Percentiles rank a stretch among this genome's conserved stretches.
phyloP scores from a whole-genome alignment of 257 asterid species.

The Solanum raphanifolium region DNA sequence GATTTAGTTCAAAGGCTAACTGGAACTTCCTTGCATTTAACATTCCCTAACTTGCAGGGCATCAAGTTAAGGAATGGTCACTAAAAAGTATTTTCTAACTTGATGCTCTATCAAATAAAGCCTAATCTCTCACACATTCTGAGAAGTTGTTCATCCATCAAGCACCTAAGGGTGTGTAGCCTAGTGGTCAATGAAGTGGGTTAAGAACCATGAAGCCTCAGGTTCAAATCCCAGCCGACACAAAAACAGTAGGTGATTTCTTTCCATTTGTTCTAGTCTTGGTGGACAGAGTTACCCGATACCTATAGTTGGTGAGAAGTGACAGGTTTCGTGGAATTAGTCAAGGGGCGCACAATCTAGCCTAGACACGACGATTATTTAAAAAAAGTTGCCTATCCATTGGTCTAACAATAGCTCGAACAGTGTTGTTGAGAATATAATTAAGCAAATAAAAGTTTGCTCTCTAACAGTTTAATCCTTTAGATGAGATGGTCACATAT shows the following conservation, averaged over 20 bases:
- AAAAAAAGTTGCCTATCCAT: not conserved
- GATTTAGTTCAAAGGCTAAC: not conserved
- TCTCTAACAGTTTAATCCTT: not conserved
- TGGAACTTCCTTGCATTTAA: not conserved
- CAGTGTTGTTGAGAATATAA: not conserved
- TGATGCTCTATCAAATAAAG: not conserved
- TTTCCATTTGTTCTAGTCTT: not conserved
- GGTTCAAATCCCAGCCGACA: not conserved
- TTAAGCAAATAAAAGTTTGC: not conserved
- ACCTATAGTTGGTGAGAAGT: not conserved
- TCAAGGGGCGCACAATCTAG: not conserved
- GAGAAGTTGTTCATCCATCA: not conserved
- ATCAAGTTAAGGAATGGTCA: not conserved
- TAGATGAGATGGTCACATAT: not conserved
- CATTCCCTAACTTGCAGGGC: not conserved
- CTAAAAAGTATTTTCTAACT: not conserved
- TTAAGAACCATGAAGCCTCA: not conserved
- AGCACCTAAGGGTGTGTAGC: not conserved
- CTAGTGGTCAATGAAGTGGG: not conserved
- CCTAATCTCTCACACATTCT: not conserved
- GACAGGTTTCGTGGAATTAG: not conserved
- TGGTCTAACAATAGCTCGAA: not conserved
- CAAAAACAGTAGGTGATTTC: not conserved
- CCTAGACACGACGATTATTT: not conserved
- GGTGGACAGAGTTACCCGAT: not conserved